Evolutionary conservation across 139 green algal genomes (phyloP).

Genomic region (Desmodesmus armatus): DNA sequence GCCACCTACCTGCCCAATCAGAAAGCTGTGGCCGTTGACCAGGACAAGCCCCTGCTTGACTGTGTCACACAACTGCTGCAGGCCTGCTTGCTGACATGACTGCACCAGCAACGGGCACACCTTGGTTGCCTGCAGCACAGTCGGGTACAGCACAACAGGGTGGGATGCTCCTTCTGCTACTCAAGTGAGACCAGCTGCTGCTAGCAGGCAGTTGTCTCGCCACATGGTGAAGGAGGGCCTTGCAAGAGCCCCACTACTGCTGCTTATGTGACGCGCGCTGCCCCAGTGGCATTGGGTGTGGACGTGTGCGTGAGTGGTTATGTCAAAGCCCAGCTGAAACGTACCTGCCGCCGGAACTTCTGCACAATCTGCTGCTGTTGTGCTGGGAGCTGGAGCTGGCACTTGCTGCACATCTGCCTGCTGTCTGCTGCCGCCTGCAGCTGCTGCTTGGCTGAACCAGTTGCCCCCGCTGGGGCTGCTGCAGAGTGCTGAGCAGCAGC

Average conservation of each 20-base stretch:
- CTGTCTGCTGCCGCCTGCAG: neutral
- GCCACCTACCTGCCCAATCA: conserved; percentile 23
- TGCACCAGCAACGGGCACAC: neutral
- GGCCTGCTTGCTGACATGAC: neutral
- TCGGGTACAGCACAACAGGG: neutral
- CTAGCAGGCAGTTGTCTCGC: too few relatives aligned
- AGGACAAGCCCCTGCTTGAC: conserved; percentile 23
- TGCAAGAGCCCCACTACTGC: too few relatives aligned
- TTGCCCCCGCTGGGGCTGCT: neutral
- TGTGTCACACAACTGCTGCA: conserved; percentile 22
- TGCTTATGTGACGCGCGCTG: too few relatives aligned
- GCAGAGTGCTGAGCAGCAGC: neutral
- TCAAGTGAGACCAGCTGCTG: too few relatives aligned
- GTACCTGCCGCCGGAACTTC: conserved; percentile 21
- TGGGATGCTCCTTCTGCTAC: neutral
- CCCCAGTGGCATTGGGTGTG: too few relatives aligned
- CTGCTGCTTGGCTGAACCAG: neutral
- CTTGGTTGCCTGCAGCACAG: neutral
- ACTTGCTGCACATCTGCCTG: neutral
- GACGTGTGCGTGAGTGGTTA: neutral
- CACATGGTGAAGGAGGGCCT: too few relatives aligned
- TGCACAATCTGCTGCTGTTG: neutral
- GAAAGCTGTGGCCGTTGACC: conserved; percentile 34
- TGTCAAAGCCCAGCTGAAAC: neutral
- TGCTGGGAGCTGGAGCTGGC: neutral